Percentiles rank a stretch among this genome's conserved stretches.
phyloP scores from a whole-genome alignment of 192 early-diverging fungal species.

The Backusella macrospora region DNA sequence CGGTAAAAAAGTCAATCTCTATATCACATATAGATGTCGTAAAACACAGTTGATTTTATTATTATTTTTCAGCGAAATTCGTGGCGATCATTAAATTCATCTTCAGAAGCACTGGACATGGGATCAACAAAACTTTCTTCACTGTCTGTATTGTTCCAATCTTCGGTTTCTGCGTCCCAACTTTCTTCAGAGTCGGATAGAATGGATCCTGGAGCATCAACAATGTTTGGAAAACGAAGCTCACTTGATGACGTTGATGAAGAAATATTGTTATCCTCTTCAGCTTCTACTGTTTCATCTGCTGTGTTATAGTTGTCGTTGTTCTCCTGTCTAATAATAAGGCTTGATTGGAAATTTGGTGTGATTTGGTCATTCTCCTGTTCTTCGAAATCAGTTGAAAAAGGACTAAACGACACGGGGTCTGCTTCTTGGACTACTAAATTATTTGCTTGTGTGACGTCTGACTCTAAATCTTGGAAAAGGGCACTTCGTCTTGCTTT shows the following conservation, averaged over 20 bases:
- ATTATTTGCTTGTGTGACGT: not conserved
- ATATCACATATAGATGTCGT: not conserved
- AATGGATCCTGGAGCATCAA: not conserved
- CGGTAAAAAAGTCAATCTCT: not conserved
- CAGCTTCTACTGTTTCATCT: not conserved
- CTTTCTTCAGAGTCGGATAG: not conserved
- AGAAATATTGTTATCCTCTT: not conserved
- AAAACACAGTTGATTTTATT: not conserved
- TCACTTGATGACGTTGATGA: not conserved
- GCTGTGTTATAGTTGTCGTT: not conserved
- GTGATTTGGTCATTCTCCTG: not conserved
- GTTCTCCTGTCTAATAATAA: not conserved
- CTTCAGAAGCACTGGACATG: not conserved
- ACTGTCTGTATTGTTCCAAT: constrained; percentile 8
- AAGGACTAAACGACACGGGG: not conserved
- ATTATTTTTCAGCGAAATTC: not conserved
- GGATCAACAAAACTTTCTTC: constrained; percentile 8
- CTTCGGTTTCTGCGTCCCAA: constrained; percentile 5
- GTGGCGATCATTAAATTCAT: not conserved
- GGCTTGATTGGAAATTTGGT: not conserved
- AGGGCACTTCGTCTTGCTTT: constrained; percentile 5
- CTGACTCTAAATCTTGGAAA: constrained; percentile 5
- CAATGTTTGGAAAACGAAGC: not conserved
- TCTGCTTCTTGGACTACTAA: not conserved
- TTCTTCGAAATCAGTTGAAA: constrained; percentile 16